Evolutionary conservation across 306 rosid species (phyloP).

Genomic region (Lathyrus tuberosus): DNA sequence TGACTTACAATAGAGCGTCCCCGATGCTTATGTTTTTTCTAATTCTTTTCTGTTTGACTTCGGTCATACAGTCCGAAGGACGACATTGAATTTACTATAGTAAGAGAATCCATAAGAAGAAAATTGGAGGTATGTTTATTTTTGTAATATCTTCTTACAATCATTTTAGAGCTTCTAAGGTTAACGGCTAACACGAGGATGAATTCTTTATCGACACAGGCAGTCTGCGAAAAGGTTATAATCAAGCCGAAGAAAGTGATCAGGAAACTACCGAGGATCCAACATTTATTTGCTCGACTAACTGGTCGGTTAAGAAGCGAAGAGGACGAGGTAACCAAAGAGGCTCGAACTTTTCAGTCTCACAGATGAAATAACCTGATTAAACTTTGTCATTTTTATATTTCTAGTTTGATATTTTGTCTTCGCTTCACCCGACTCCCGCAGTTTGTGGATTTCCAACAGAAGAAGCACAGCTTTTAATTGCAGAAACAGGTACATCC

Average conservation of each 20-base stretch:
- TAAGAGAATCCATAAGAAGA: conserved; percentile 75
- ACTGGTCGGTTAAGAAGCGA: conserved; percentile 67
- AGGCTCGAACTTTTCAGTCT: conserved; percentile 18
- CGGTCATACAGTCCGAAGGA: conserved; percentile 72
- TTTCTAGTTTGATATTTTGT: conserved; percentile 71
- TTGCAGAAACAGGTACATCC: conserved; percentile 80
- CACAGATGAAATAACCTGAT: conserved; percentile 19
- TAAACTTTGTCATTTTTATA: conserved; percentile 13
- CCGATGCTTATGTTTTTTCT: conserved; percentile 24
- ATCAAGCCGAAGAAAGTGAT: conserved; percentile 75
- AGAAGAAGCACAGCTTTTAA: conserved; percentile 79
- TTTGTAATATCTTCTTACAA: conserved; percentile 14
- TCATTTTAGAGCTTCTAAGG: conserved; percentile 9
- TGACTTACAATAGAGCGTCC: background rate
- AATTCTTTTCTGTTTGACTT: conserved; percentile 24
- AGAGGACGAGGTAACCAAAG: conserved; percentile 80
- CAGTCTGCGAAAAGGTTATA: conserved; percentile 63
- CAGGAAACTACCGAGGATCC: conserved; percentile 82
- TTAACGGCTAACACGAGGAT: conserved; percentile 21
- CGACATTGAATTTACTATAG: conserved; percentile 89
- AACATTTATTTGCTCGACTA: conserved; percentile 82
- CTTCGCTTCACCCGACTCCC: conserved; percentile 96
- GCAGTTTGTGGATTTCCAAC: conserved; percentile 98
- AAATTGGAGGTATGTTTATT: conserved; percentile 76
- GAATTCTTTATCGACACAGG: conserved; percentile 46